Conservation (phyloP, 805 yeast genomes). For the Ogataea dorogensis region DNA sequence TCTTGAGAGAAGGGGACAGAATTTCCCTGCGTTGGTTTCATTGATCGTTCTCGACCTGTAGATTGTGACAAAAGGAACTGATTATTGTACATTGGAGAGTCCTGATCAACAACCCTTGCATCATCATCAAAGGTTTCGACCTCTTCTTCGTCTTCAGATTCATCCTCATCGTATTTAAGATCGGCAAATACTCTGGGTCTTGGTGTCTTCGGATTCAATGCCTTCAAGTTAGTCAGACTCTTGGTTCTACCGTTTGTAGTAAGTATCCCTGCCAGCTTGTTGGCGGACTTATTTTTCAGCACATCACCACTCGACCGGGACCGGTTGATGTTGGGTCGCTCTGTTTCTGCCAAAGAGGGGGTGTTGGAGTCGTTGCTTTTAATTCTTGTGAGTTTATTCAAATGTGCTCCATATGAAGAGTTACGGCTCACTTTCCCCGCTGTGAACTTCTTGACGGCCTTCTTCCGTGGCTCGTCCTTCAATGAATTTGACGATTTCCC, state of each 20-base stretch:
- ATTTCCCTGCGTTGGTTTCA: slow-evolving; percentile 4
- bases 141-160: slow-evolving; percentile 36
- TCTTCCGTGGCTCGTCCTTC: slow-evolving; percentile 30
- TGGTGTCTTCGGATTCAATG: slow-evolving; percentile 21
- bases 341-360: slow-evolving; percentile 15
- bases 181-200: slow-evolving; percentile 26
- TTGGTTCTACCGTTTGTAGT: slow-evolving; percentile 18
- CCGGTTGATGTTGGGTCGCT: slow-evolving; percentile 25
- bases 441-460: slow-evolving; percentile 32
- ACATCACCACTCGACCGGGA: slow-evolving; percentile 30
- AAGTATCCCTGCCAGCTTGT: slow-evolving; percentile 15
- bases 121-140: slow-evolving; percentile 42
- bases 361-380: slow-evolving; percentile 28
- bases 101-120: slow-evolving; percentile 26
- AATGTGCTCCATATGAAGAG: slow-evolving; percentile 35
- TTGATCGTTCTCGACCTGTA: slow-evolving; percentile 46
- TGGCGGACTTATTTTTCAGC: slow-evolving; percentile 18
- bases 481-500: slow-evolving; percentile 30
- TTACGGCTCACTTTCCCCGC: slow-evolving; percentile 35
- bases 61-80: slow-evolving; percentile 44
- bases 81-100: slow-evolving; percentile 19
- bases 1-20: slow-evolving; percentile 1
- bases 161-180: slow-evolving; percentile 26
- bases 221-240: slow-evolving; percentile 29
- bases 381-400: slow-evolving; percentile 34